phyloP scores from a whole-genome alignment of 2,329 filamentous ascomycete species.

The Colletotrichum sp. region DNA sequence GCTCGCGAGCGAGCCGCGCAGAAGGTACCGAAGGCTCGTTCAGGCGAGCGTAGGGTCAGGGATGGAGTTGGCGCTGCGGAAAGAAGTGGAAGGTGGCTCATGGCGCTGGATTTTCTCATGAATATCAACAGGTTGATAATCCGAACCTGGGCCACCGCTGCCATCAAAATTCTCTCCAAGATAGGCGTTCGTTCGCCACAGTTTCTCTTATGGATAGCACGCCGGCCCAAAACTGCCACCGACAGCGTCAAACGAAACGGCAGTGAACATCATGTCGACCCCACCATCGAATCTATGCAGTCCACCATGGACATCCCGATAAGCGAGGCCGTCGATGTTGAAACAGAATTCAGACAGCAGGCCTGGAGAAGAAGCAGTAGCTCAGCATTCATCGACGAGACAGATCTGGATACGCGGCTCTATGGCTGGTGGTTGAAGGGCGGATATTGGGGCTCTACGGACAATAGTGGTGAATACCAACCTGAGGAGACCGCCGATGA shows the following conservation, averaged over 20 bases:
- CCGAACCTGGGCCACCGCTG: conserved; percentile 60
- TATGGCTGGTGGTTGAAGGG: conserved; percentile 87
- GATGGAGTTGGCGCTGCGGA: conserved; percentile 82
- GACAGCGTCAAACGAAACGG: conserved; percentile 11
- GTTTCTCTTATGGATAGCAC: conserved; percentile 64
- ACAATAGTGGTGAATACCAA: conserved; percentile 80
- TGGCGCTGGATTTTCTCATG: conserved; percentile 76
- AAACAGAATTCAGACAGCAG: conserved; percentile 74
- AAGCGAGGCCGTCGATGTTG: conserved; percentile 76
- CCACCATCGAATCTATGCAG: neutral
- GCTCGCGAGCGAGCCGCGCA: conserved; percentile 73
- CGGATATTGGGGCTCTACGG: conserved; percentile 83
- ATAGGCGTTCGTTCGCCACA: conserved; percentile 67
- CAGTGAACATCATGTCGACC: neutral
- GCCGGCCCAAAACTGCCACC: conserved; percentile 34
- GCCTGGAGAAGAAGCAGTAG: conserved; percentile 44
- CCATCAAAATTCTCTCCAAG: conserved; percentile 58
- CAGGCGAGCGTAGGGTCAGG: conserved; percentile 49
- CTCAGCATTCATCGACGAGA: conserved; percentile 57
- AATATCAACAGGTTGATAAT: conserved; percentile 73
- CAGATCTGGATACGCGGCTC: conserved; percentile 72
- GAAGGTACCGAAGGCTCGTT: conserved; percentile 52
- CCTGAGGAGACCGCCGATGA: conserved; percentile 64
- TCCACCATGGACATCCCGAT: conserved; percentile 57
- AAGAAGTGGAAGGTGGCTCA: conserved; percentile 78